Evolutionary conservation across 208 protist genomes (phyloP).

Genomic region (Leptomonas seymouri): DNA sequence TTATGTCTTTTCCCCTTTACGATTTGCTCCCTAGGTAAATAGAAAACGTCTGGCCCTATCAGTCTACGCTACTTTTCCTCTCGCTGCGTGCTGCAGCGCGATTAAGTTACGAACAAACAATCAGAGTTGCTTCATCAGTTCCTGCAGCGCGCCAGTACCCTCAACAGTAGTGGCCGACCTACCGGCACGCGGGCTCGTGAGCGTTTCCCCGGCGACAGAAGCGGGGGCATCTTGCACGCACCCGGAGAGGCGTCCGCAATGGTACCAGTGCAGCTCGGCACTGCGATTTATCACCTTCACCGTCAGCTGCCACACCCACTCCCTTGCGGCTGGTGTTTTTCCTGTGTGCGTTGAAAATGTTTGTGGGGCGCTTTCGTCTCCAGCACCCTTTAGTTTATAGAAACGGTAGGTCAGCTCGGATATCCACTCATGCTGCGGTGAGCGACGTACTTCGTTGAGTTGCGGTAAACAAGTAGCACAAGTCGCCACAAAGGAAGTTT

Average conservation of each 20-base stretch:
- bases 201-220: not conserved
- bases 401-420: constrained; percentile 23
- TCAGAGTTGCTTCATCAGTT: not conserved
- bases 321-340: not conserved
- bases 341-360: not conserved
- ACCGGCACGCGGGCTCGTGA: not conserved
- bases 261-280: constrained; percentile 23
- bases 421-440: constrained; percentile 29
- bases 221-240: too few species aligned
- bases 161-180: not conserved
- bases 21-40: too few species aligned
- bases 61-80: not conserved
- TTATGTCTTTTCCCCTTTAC: too few species aligned
- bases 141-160: constrained; percentile 7
- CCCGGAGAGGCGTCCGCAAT: not conserved
- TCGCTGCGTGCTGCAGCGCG: not conserved
- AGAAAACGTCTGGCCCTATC: too few species aligned
- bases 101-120: not conserved
- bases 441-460: constrained; percentile 11
- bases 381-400: not conserved
- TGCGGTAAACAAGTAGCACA: constrained; percentile 19
- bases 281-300: constrained; percentile 17
- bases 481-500: not conserved
- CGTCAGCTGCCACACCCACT: constrained; percentile 17
- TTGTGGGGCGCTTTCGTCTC: not conserved